Conservation (phyloP, 139 green algal species). For the Coelastrella sp. region DNA sequence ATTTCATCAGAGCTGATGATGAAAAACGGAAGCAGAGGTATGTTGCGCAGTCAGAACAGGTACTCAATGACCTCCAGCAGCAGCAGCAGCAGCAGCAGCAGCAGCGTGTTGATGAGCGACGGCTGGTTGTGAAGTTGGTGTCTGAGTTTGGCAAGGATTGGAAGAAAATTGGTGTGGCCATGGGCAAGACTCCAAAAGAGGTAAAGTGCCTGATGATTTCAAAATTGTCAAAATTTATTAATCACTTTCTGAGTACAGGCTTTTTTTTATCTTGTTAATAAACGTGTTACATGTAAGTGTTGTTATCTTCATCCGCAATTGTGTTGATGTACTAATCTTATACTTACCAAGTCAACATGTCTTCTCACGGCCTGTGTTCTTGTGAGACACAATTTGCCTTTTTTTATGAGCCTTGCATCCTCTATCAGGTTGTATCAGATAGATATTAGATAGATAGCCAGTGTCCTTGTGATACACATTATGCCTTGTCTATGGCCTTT, state of each 20-base stretch:
- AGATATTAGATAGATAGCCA: no score
- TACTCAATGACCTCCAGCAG: background rate
- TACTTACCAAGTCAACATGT: background rate
- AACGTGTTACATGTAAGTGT: background rate
- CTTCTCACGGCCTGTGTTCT: background rate
- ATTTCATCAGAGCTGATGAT: background rate
- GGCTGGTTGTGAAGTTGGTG: constrained; percentile 8
- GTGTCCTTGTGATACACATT: no score
- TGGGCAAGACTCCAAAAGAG: background rate
- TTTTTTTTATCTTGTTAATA: background rate
- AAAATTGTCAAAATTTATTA: background rate
- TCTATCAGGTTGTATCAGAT: no score
- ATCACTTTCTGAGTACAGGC: background rate
- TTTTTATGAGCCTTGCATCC: no score
- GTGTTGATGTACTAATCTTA: no score
- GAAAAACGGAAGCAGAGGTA: background rate
- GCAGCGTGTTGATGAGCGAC: background rate
- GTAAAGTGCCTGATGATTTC: background rate
- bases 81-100: constrained; percentile 18
- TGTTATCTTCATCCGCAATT: no score
- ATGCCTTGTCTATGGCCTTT: no score
- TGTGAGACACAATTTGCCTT: background rate
- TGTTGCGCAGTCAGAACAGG: background rate
- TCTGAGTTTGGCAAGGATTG: background rate
- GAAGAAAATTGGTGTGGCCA: background rate